Evolutionary conservation across 2,329 filamentous ascomycete genomes (phyloP).

Genomic region (Cordyceps cateniannulata): DNA sequence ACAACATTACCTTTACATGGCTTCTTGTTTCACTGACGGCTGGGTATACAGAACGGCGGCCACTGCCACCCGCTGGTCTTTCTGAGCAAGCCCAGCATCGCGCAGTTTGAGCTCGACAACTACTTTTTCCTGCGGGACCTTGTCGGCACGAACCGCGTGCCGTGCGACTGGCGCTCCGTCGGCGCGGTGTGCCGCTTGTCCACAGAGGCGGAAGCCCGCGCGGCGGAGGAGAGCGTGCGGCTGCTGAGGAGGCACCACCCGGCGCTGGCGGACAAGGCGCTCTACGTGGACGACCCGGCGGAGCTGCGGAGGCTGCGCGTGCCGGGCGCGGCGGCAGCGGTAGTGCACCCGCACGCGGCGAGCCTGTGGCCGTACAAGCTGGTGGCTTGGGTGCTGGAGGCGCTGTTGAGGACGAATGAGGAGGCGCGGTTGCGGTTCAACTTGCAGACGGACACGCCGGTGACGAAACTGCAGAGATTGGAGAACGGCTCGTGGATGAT

Average conservation of each 20-base stretch:
- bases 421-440: constrained; percentile 45
- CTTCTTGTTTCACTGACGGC: neutral
- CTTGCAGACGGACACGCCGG: constrained; percentile 68
- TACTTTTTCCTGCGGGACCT: constrained; percentile 54
- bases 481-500: constrained; percentile 46
- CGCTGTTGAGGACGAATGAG: constrained; percentile 37
- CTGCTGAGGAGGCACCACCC: constrained; percentile 46
- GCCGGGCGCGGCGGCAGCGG: constrained; percentile 52
- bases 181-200: constrained; percentile 60
- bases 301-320: constrained; percentile 48
- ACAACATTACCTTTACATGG: too few relatives aligned
- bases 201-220: constrained; percentile 45
- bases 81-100: constrained; percentile 50
- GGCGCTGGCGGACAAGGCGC: constrained; percentile 45
- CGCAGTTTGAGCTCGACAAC: constrained; percentile 66
- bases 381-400: constrained; percentile 63
- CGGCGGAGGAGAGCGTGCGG: constrained; percentile 44
- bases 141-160: constrained; percentile 49
- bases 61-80: constrained; percentile 72
- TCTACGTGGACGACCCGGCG: constrained; percentile 31
- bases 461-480: constrained; percentile 38
- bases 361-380: constrained; percentile 82
- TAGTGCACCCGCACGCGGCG: constrained; percentile 59
- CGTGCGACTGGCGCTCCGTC: constrained; percentile 63
- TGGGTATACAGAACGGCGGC: constrained; percentile 52